Conservation (phyloP, 2,329 filamentous ascomycete species). For the Albifimbria verrucaria region DNA sequence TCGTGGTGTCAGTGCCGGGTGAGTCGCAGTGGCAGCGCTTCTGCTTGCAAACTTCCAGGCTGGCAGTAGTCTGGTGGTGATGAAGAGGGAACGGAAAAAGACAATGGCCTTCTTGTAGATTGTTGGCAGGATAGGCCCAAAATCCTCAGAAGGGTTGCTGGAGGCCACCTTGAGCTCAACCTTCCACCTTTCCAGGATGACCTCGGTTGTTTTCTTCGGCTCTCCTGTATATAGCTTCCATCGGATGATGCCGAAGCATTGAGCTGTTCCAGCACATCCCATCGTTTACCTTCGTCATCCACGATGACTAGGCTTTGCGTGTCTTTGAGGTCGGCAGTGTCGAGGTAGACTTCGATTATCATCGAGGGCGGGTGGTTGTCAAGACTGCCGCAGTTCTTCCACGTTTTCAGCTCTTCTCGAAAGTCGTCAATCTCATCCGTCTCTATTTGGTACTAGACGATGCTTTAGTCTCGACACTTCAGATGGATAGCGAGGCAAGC, state of each 20-base stretch:
- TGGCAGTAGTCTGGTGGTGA: constrained; percentile 77
- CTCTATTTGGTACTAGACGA: constrained; percentile 82
- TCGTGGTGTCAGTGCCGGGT: constrained; percentile 65
- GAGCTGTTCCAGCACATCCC: constrained; percentile 85
- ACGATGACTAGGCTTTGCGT: constrained; percentile 85
- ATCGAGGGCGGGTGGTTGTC: constrained; percentile 77
- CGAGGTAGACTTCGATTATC: constrained; percentile 86
- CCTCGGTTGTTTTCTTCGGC: constrained; percentile 58
- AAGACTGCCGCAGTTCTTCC: constrained; percentile 76
- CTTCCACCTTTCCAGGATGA: constrained; percentile 88
- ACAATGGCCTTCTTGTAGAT: constrained; percentile 98
- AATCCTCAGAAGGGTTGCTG: constrained; percentile 54
- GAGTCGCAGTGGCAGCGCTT: constrained; percentile 67
- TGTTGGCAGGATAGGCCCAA: constrained; percentile 67
- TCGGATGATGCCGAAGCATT: constrained; percentile 57
- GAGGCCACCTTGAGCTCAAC: constrained; percentile 65
- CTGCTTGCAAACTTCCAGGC: constrained; percentile 80
- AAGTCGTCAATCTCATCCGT: constrained; percentile 91
- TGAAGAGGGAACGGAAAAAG: constrained; percentile 84
- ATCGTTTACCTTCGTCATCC: constrained; percentile 86
- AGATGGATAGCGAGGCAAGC: background rate
- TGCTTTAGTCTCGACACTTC: constrained; percentile 11
- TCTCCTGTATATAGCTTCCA: constrained; percentile 39
- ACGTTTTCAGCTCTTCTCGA: constrained; percentile 73
- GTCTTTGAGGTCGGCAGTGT: constrained; percentile 72